phyloP scores from a whole-genome alignment of 2,329 filamentous ascomycete species.

The Setomelanomma holmii region DNA sequence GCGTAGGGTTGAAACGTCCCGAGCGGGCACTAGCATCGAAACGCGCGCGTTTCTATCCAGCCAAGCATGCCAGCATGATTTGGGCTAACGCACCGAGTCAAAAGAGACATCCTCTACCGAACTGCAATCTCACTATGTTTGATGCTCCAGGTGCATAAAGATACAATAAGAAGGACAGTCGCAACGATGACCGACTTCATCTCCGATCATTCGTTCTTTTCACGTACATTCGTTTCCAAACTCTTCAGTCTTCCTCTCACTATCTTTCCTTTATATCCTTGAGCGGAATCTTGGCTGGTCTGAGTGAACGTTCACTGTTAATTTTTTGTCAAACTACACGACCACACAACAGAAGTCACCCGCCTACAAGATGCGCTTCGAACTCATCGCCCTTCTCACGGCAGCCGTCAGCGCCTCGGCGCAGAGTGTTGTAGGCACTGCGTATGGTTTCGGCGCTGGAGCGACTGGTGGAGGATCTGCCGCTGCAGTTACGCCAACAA shows the following conservation, averaged over 20 bases:
- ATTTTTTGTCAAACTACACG: background rate
- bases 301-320: slow-evolving; percentile 26
- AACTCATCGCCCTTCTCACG: slow-evolving; percentile 19
- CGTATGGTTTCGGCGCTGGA: slow-evolving; percentile 32
- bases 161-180: background rate
- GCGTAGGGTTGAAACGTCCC: background rate
- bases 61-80: background rate
- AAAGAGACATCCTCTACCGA: background rate
- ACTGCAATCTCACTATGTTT: background rate
- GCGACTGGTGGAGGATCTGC: slow-evolving; percentile 33
- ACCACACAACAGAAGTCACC: background rate
- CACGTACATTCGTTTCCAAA: background rate
- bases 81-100: background rate
- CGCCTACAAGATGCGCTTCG: slow-evolving; percentile 26
- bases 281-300: slow-evolving; percentile 32
- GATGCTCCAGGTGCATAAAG: background rate
- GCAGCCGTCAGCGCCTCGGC: slow-evolving; percentile 23
- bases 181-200: background rate
- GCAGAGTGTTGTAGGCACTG: slow-evolving; percentile 31
- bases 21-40: background rate
- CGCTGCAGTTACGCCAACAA: slow-evolving; percentile 28
- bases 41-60: background rate
- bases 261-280: slow-evolving; percentile 1
- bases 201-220: background rate
- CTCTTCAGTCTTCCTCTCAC: background rate